phyloP scores from a whole-genome alignment of 495 filamentous ascomycete species.

The Delitschia confertaspora region DNA sequence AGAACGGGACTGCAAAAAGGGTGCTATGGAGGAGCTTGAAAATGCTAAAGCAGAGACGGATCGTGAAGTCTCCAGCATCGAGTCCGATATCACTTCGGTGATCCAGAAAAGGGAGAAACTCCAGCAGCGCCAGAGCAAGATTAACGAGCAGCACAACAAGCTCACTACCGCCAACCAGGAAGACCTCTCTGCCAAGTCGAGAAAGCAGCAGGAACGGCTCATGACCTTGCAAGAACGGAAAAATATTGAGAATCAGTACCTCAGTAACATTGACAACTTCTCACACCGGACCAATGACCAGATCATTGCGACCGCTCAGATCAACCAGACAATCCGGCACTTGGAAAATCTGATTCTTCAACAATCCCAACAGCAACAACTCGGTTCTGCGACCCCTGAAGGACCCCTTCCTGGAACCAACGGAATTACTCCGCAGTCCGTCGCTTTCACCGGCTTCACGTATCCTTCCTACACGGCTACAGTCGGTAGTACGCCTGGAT shows the following conservation, averaged over 20 bases:
- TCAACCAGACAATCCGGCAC: slow-evolving; percentile 23
- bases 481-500: slow-evolving; percentile 22
- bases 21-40: slow-evolving; percentile 50
- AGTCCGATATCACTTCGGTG: slow-evolving; percentile 57
- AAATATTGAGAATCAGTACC: slow-evolving; percentile 44
- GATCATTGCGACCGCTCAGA: slow-evolving; percentile 8
- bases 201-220: slow-evolving; percentile 59
- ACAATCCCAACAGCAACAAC: slow-evolving; percentile 13
- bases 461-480: slow-evolving; percentile 25
- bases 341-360: slow-evolving; percentile 21
- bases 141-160: slow-evolving; percentile 68
- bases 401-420: slow-evolving; percentile 28
- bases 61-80: slow-evolving; percentile 52
- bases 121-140: slow-evolving; percentile 60
- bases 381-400: slow-evolving; percentile 33
- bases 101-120: slow-evolving; percentile 73
- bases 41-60: slow-evolving; percentile 55
- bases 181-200: slow-evolving; percentile 64
- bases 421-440: slow-evolving; percentile 14
- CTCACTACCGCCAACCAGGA: slow-evolving; percentile 68
- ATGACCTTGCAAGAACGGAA: slow-evolving; percentile 55
- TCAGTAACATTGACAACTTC: slow-evolving; percentile 31
- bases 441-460: slow-evolving; percentile 29
- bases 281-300: slow-evolving; percentile 23
- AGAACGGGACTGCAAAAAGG: slow-evolving; percentile 54